A percentile compares a stretch with the other conserved stretches of the same genome.
These are phyloP conservation scores for Trichomonas vaginalis DNA, from an alignment of 208 protist genomes.

Conservation along the genomic window DNA sequence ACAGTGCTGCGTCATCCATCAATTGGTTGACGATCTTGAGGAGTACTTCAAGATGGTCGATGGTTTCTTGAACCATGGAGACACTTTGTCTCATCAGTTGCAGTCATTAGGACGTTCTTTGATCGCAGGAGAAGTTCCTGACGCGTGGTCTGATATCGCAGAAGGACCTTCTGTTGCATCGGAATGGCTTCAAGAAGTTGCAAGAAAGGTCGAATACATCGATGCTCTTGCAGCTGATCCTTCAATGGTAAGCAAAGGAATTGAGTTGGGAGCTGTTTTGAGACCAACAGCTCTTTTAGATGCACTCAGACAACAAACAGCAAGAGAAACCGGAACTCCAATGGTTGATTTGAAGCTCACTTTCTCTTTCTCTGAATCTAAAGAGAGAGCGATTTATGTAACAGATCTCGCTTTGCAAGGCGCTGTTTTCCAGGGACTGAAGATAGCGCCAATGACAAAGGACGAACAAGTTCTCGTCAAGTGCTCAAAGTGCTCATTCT, in stretches of 20 bases:
- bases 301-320: neutral
- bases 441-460: neutral
- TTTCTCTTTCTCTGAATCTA: neutral
- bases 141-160: neutral
- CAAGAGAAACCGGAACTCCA: neutral
- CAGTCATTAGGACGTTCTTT: neutral
- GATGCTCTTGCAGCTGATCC: neutral
- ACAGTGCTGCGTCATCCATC: neutral
- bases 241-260: neutral
- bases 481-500: neutral
- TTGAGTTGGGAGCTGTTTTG: neutral
- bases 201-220: neutral
- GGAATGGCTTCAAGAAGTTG: neutral
- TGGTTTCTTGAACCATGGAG: neutral
- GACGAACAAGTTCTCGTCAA: neutral
- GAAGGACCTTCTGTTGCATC: neutral
- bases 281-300: neutral
- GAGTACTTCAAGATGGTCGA: neutral
- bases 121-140: neutral
- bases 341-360: neutral
- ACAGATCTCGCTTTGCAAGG: neutral
- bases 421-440: neutral
- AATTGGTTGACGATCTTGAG: neutral
- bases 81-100: neutral
- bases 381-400: neutral